phyloP scores from a whole-genome alignment of 176 grass and related monocot genomes.

The Triticum dicoccoides region DNA sequence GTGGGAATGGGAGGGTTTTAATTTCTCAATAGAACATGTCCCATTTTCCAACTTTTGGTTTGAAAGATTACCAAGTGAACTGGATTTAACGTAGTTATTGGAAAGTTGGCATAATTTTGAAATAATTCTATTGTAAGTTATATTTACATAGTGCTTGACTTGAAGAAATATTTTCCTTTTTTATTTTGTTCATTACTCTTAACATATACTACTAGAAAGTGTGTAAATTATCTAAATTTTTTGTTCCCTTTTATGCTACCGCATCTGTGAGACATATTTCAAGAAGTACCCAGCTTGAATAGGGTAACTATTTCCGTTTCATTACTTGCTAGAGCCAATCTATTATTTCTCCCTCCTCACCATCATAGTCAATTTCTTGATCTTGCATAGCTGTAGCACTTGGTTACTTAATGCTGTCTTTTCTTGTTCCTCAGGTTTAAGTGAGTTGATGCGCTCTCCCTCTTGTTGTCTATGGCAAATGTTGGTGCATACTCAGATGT shows the following conservation, averaged over 20 bases:
- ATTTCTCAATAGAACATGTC: neutral
- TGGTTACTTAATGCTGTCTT: too few species aligned
- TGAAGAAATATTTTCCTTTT: neutral
- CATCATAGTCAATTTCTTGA: too few species aligned
- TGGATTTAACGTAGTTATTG: neutral
- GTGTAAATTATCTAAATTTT: slow-evolving; percentile 5
- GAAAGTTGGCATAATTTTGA: neutral
- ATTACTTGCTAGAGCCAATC: neutral
- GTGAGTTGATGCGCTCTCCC: too few species aligned
- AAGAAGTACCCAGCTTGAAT: slow-evolving; percentile 85
- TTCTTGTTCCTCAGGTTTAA: too few species aligned
- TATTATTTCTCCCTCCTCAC: too few species aligned
- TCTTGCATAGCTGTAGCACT: too few species aligned
- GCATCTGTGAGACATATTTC: slow-evolving; percentile 98
- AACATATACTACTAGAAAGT: neutral
- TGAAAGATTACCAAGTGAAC: neutral
- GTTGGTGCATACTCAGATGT: too few species aligned
- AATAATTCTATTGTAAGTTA: neutral
- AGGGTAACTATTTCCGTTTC: slow-evolving; percentile 52
- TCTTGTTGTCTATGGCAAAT: too few species aligned
- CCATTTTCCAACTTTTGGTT: neutral
- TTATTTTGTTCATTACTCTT: slow-evolving; percentile 5
- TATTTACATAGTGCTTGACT: neutral
- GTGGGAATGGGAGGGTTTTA: neutral
- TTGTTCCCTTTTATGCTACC: slow-evolving; percentile 34